These are phyloP conservation scores for Colletotrichum gigasporum DNA, from an alignment of 2,329 filamentous ascomycete species.

Conservation along the genomic window DNA sequence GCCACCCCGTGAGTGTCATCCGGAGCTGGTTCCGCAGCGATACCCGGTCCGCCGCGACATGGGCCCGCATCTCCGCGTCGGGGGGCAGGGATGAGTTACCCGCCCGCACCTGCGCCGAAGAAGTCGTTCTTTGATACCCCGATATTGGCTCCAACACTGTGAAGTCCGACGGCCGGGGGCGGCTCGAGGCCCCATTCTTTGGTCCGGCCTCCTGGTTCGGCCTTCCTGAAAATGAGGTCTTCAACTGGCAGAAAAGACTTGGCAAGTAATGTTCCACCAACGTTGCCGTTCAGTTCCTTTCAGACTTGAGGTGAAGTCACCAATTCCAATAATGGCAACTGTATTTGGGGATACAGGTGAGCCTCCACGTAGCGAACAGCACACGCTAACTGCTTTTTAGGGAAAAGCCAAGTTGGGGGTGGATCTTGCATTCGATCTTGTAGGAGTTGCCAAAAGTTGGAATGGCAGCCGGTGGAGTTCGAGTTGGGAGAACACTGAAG, in stretches of 20 bases:
- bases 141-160: background rate
- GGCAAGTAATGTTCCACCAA: slow-evolving; percentile 33
- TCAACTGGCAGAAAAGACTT: background rate
- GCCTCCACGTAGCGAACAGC: too few relatives aligned
- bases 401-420: too few relatives aligned
- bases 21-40: slow-evolving; percentile 43
- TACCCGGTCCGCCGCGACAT: too few relatives aligned
- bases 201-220: background rate
- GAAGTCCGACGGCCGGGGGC: background rate
- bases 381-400: too few relatives aligned
- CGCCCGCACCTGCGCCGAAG: slow-evolving; percentile 37
- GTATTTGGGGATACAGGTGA: background rate
- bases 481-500: too few relatives aligned
- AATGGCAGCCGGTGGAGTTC: too few relatives aligned
- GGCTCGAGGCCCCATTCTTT: slow-evolving; percentile 11
- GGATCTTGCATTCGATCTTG: too few relatives aligned
- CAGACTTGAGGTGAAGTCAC: background rate
- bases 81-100: slow-evolving; percentile 46
- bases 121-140: slow-evolving; percentile 7
- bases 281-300: too few relatives aligned
- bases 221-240: background rate
- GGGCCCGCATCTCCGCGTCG: slow-evolving; percentile 46
- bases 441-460: too few relatives aligned
- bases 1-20: slow-evolving; percentile 48
- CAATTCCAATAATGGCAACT: slow-evolving; percentile 36